Evolutionary conservation across 495 filamentous ascomycete species (phyloP), one percentile per base, ranked within the genome.

Genomic region (Diplogelasinospora grovesii): DNA sequence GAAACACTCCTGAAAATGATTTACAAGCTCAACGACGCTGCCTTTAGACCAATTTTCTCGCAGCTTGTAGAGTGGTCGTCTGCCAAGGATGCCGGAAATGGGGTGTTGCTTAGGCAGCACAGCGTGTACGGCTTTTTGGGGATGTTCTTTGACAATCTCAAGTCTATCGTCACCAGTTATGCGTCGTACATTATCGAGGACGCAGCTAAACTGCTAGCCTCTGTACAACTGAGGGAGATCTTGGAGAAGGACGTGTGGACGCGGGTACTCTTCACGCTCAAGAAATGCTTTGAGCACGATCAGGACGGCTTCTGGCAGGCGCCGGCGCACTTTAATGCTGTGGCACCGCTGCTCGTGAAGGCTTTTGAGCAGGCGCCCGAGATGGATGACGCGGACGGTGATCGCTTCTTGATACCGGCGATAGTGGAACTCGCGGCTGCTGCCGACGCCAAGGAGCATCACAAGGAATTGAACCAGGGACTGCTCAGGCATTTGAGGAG

Each of bases 1-100:
- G 70, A 81, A 8, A 70, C 79, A 2, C 80, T 78, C 0, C 77
- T 97, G 26, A 83, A 86, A 58, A 89, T 95, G 80, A 84, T 92
- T 36, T 85, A 93, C 65, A 96, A 96, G 71, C 74, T 97, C 15
- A 97, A 95, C 61, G 93, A 98, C 60, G 78, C 82, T n/a, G 77
- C 84, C 13, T 98, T 97, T 76, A 77, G 89, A n/a, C 92, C 92
- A 0, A 78, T 97, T 36, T 97, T 97, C 60, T 71, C 77, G 11
- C 77, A 79, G 39, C 61, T 95, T 5, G 68, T 89, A 16, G 88
- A 95, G 22, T 95, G 88, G 87, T 77, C 83, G 0, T 64, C 16
- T 54, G 63, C 43, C 42, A 83, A 79, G 63, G 73, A 73, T 40
- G 82, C 87, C 43, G 53, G 48, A 2, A 47, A 65, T 22, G 78